Percentiles rank a stretch among this genome's conserved stretches.
Conservation (phyloP, 768 basidiomycete genomes). For the Coprinopsis cinerea region DNA sequence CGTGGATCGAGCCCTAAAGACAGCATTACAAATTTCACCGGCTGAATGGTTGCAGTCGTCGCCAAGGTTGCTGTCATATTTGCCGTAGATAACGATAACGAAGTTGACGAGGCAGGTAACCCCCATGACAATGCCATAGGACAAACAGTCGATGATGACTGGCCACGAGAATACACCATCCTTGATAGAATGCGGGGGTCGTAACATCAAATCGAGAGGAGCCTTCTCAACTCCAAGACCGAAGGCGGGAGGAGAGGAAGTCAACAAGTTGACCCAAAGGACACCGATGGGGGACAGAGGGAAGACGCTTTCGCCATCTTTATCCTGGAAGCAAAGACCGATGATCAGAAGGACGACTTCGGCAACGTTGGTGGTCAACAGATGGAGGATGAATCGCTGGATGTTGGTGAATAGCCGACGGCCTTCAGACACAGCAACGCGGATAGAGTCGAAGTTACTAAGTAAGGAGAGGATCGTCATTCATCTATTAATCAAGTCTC, state of each 20-base stretch:
- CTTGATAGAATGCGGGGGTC: constrained; percentile 34
- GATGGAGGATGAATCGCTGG: constrained; percentile 48
- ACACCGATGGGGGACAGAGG: constrained; percentile 49
- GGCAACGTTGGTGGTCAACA: constrained; percentile 48
- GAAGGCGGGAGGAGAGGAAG: constrained; percentile 48
- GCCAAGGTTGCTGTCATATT: constrained; percentile 25
- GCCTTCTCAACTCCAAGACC: constrained; percentile 50
- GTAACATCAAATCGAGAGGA: constrained; percentile 43
- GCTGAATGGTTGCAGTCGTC: constrained; percentile 26
- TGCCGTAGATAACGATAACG: constrained; percentile 32
- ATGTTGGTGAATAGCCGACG: constrained; percentile 55
- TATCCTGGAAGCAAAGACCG: constrained; percentile 52
- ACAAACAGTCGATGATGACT: constrained; percentile 30
- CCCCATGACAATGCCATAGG: constrained; percentile 33
- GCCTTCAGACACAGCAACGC: constrained; percentile 51
- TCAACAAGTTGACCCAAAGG: constrained; percentile 47
- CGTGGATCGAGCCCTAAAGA: constrained; percentile 31
- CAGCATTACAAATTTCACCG: constrained; percentile 21
- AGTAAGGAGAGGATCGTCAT: too few relatives aligned
- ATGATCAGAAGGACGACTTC: constrained; percentile 50
- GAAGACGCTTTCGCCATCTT: constrained; percentile 42
- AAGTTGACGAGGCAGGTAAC: constrained; percentile 28
- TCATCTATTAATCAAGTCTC: background rate
- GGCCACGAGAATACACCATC: constrained; percentile 34
- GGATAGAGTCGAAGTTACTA: constrained; percentile 55